Percentiles rank a stretch among this genome's conserved stretches.
phyloP scores from a whole-genome alignment of 75 land plant species.

The Pseudotsuga menziesii region DNA sequence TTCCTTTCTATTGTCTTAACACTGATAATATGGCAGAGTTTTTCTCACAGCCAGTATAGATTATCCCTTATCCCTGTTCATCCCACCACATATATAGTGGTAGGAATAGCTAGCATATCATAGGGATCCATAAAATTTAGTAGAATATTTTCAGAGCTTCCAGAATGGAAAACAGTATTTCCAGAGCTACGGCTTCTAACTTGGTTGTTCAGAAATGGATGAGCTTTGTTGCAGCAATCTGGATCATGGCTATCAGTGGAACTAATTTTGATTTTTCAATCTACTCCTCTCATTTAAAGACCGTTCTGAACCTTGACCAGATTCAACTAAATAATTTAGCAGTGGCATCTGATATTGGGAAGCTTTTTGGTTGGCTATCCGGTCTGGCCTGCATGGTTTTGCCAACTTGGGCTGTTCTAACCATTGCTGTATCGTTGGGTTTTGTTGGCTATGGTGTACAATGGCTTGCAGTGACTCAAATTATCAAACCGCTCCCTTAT shows the following conservation, averaged over 20 bases:
- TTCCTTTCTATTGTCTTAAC: no score
- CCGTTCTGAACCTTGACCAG: constrained; percentile 62
- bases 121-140: background rate
- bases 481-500: constrained; percentile 35
- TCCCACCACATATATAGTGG: no score
- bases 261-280: constrained; percentile 75
- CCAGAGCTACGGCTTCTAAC: background rate
- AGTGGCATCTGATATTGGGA: constrained; percentile 82
- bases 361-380: constrained; percentile 66
- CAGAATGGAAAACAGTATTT: background rate
- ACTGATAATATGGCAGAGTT: no score
- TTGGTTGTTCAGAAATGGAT: constrained; percentile 41
- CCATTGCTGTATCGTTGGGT: constrained; percentile 50
- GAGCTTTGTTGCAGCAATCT: constrained; percentile 70
- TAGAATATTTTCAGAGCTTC: background rate
- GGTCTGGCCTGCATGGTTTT: constrained; percentile 56
- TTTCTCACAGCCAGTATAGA: no score
- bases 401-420: constrained; percentile 62
- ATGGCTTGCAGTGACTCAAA: constrained; percentile 47
- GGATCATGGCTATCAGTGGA: constrained; percentile 87
- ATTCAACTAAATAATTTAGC: constrained; percentile 76
- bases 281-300: constrained; percentile 76
- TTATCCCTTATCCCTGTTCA: no score
- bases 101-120: no score
- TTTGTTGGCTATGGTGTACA: constrained; percentile 67